Evolutionary conservation across 176 grass and related monocot genomes (phyloP).

Genomic region (Phoenix roebelenii): DNA sequence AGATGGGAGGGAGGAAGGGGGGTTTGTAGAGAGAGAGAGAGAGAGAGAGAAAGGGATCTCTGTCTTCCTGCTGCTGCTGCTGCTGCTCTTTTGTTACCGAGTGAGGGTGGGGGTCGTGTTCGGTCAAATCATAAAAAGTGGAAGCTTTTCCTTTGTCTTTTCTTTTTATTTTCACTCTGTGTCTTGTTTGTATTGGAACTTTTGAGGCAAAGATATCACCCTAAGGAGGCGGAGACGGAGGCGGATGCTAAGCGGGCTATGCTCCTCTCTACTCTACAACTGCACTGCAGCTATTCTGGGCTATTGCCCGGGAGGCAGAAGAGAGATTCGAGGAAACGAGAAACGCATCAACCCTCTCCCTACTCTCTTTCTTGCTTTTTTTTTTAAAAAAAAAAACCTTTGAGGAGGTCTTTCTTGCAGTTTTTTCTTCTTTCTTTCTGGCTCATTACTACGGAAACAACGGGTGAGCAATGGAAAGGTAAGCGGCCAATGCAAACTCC

Average conservation of each 20-base stretch:
- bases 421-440: not conserved
- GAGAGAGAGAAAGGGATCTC: not conserved
- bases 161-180: constrained; percentile 7
- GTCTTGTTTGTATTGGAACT: not conserved
- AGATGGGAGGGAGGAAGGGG: constrained; percentile 3
- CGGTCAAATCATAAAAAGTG: constrained; percentile 12
- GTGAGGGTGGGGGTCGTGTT: constrained; percentile 4
- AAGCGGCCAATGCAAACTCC: constrained; percentile 15
- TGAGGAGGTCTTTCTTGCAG: not conserved
- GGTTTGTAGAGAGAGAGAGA: not conserved
- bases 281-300: constrained; percentile 7
- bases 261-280: not conserved
- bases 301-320: not conserved
- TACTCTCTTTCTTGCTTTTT: not conserved
- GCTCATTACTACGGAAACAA: constrained; percentile 14
- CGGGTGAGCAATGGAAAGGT: constrained; percentile 8
- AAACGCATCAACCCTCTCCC: not conserved
- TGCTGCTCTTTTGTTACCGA: constrained; percentile 7
- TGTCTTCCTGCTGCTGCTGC: not conserved
- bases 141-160: constrained; percentile 5
- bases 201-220: constrained; percentile 4
- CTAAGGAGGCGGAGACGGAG: constrained; percentile 4
- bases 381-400: no score
- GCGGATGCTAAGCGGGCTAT: not conserved
- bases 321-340: constrained; percentile 5